These are phyloP conservation scores for Phytophthora hibernalis DNA, from an alignment of 352 stramenopile genomes.

Conservation along the genomic window DNA sequence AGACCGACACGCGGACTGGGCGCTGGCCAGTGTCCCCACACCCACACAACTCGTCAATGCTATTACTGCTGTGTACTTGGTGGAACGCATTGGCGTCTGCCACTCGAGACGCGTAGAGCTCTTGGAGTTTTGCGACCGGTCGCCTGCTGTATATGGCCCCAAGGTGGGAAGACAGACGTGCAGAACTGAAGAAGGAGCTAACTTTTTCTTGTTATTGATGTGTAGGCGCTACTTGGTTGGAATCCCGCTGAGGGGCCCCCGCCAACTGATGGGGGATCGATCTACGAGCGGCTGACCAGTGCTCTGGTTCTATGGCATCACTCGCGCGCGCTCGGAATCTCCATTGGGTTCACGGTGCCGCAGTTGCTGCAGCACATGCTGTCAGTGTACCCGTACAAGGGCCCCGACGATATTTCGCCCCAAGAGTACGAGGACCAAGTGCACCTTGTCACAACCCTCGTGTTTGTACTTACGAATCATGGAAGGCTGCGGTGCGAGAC, in stretches of 20 bases:
- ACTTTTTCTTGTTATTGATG: slow-evolving; percentile 14
- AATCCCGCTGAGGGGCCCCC: slow-evolving; percentile 55
- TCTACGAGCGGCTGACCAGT: slow-evolving; percentile 69
- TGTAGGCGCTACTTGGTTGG: slow-evolving; percentile 85
- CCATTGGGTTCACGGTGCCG: slow-evolving; percentile 67
- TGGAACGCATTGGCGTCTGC: slow-evolving; percentile 77
- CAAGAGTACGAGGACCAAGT: slow-evolving; percentile 84
- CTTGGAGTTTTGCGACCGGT: slow-evolving; percentile 64
- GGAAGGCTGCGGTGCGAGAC: slow-evolving; percentile 74
- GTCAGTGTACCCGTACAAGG: slow-evolving; percentile 87
- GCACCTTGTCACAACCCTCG: slow-evolving; percentile 83
- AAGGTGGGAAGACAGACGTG: slow-evolving; percentile 28
- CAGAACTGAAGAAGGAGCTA: neutral
- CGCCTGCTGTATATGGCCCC: slow-evolving; percentile 54
- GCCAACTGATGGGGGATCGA: slow-evolving; percentile 42
- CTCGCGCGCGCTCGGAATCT: slow-evolving; percentile 62
- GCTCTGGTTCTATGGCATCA: slow-evolving; percentile 77
- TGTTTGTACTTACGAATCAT: slow-evolving; percentile 90
- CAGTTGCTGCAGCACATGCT: slow-evolving; percentile 82
- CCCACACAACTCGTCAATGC: slow-evolving; percentile 62
- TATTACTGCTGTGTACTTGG: slow-evolving; percentile 70
- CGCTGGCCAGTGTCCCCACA: slow-evolving; percentile 42
- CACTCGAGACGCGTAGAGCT: slow-evolving; percentile 72
- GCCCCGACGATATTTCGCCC: slow-evolving; percentile 62
- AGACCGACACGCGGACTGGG: slow-evolving; percentile 55